Percentiles rank a stretch among this genome's conserved stretches.
Evolutionary conservation across 768 basidiomycete species (phyloP).

Genomic region (Steccherinum ochraceum): DNA sequence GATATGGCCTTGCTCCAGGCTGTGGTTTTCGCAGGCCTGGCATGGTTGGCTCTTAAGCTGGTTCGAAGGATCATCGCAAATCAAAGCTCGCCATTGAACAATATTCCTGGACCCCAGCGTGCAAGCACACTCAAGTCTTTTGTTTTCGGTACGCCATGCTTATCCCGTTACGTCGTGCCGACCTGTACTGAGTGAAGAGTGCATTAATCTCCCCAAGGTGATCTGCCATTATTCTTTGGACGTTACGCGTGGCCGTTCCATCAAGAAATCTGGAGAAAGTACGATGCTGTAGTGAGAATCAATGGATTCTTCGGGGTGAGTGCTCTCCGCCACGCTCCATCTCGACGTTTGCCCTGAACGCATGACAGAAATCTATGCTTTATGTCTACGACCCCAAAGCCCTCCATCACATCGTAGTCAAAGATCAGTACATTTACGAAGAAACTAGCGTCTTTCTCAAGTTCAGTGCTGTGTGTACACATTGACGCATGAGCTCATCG

Average conservation of each 20-base stretch:
- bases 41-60: no score
- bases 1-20: not conserved
- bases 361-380: conserved; percentile 14
- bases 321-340: no score
- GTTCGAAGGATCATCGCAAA: no score
- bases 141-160: not conserved
- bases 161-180: not conserved
- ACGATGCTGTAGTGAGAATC: conserved; percentile 39
- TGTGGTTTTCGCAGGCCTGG: no score
- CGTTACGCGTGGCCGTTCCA: conserved; percentile 5
- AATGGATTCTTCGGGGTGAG: conserved; percentile 41
- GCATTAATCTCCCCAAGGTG: not conserved
- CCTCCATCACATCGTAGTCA: conserved; percentile 16
- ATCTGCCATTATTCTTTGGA: not conserved
- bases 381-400: conserved; percentile 20
- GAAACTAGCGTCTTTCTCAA: conserved; percentile 9
- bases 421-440: conserved; percentile 20
- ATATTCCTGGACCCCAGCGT: not conserved
- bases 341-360: not conserved
- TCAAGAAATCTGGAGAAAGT: conserved; percentile 16
- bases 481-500: no score
- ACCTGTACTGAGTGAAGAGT: not conserved
- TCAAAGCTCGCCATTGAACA: not conserved
- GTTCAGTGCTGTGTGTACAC: no score
- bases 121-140: no score